Percentiles rank a stretch among this genome's conserved stretches.
phyloP scores from a whole-genome alignment of 306 rosid species.

The Prunus dulcis region DNA sequence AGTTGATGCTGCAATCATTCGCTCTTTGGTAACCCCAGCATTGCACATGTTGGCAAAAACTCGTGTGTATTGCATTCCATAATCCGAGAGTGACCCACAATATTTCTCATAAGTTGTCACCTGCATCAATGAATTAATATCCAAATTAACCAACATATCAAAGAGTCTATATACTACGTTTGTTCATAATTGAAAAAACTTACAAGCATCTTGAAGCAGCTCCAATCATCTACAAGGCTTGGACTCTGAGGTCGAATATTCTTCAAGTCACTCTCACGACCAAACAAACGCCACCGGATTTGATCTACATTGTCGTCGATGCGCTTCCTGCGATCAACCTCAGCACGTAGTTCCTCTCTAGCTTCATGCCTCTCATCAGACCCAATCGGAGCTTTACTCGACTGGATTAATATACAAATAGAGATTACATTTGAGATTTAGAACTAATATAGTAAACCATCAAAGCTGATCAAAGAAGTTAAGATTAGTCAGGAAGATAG shows the following conservation, averaged over 20 bases:
- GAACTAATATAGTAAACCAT: too few species aligned
- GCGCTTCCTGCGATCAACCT: constrained; percentile 31
- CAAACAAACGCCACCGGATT: constrained; percentile 38
- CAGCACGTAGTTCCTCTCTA: constrained; percentile 21
- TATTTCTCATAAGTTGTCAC: constrained; percentile 32
- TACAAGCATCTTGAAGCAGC: constrained; percentile 47
- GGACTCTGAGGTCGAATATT: constrained; percentile 36
- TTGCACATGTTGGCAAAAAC: constrained; percentile 49
- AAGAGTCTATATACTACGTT: too few species aligned
- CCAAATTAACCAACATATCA: too few species aligned
- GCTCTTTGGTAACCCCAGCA: constrained; percentile 22
- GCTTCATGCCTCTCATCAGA: constrained; percentile 38
- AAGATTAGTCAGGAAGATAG: background rate
- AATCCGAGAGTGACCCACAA: constrained; percentile 31
- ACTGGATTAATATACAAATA: constrained; percentile 12
- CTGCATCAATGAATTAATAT: background rate
- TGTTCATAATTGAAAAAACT: background rate
- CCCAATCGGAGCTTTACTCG: constrained; percentile 31
- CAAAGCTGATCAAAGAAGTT: background rate
- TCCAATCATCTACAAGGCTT: constrained; percentile 64
- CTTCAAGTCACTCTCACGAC: constrained; percentile 23
- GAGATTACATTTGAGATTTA: background rate
- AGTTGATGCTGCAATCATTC: constrained; percentile 23
- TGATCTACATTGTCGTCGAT: constrained; percentile 32
- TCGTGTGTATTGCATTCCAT: constrained; percentile 40